phyloP scores from a whole-genome alignment of 208 protist species.

The Blechomonas ayalai region DNA sequence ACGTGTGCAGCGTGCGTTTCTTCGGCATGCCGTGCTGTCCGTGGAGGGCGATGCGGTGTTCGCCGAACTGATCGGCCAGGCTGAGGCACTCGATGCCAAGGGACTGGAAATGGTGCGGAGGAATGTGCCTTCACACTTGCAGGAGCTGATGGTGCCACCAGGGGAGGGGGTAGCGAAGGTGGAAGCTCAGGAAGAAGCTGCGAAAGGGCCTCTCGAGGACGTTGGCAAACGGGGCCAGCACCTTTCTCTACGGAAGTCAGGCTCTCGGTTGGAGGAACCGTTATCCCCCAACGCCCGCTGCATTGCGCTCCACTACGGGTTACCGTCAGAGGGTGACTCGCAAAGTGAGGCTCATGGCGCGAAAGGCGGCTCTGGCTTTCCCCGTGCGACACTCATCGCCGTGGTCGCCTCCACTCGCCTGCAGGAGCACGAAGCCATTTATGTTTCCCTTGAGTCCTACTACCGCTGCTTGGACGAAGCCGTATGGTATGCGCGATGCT shows the following conservation, averaged over 20 bases:
- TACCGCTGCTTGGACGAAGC: conserved; percentile 74
- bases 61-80: conserved; percentile 38
- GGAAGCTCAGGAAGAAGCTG: not conserved
- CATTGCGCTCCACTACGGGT: conserved; percentile 73
- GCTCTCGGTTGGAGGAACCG: conserved; percentile 11
- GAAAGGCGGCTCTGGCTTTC: conserved; percentile 11
- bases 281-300: conserved; percentile 69
- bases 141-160: too few relatives aligned
- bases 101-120: too few relatives aligned
- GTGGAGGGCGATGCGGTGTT: conserved; percentile 84
- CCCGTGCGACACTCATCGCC: conserved; percentile 55
- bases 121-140: too few relatives aligned
- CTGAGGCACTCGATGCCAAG: conserved; percentile 16
- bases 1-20: conserved; percentile 27
- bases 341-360: too few relatives aligned
- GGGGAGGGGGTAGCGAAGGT: conserved; percentile 16
- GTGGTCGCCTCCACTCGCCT: conserved; percentile 54
- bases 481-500: conserved; percentile 54
- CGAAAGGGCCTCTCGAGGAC: not conserved
- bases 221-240: not conserved
- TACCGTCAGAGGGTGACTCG: conserved; percentile 12
- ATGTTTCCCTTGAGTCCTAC: conserved; percentile 72
- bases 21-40: conserved; percentile 68
- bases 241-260: too few relatives aligned
- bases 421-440: conserved; percentile 32